Conservation (phyloP, 352 stramenopile genomes). For the Elongisporangium undulatum region DNA sequence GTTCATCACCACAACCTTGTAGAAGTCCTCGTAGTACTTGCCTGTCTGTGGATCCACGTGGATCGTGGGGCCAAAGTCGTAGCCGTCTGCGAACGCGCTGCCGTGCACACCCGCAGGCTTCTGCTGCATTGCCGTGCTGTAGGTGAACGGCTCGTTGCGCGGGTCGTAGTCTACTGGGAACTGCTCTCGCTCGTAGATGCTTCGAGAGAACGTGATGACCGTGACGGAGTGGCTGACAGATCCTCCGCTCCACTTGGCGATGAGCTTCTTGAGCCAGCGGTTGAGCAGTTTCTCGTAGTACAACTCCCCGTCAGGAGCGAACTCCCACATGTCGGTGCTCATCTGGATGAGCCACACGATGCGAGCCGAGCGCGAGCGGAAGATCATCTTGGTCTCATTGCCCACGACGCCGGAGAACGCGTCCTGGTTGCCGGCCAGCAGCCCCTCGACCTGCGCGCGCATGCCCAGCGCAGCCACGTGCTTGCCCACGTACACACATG, state of each 20-base stretch:
- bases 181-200: conserved; percentile 77
- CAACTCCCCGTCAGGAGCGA: conserved; percentile 77
- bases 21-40: conserved; percentile 74
- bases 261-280: conserved; percentile 62
- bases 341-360: conserved; percentile 99
- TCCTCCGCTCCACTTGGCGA: conserved; percentile 81
- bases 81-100: conserved; percentile 6
- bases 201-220: conserved; percentile 90
- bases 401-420: conserved; percentile 92
- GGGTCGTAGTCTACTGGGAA: conserved; percentile 60
- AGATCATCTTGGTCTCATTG: conserved; percentile 96
- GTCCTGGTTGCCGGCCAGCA: conserved; percentile 62
- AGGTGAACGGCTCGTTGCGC: conserved; percentile 25
- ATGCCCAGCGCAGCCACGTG: conserved; percentile 68
- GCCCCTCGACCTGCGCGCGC: conserved; percentile 89
- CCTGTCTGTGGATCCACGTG: conserved; percentile 50
- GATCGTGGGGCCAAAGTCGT: conserved; percentile 54
- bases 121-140: conserved; percentile 3
- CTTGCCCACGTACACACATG: conserved; percentile 76
- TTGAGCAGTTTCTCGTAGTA: conserved; percentile 92
- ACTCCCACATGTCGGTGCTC: conserved; percentile 94
- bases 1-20: conserved; percentile 81
- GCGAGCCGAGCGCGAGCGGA: conserved; percentile 90
- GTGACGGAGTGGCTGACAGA: conserved; percentile 90
- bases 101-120: not conserved